Percentiles rank a stretch among this genome's conserved stretches.
phyloP scores from a whole-genome alignment of 495 filamentous ascomycete species.

The Xylaria curta region DNA sequence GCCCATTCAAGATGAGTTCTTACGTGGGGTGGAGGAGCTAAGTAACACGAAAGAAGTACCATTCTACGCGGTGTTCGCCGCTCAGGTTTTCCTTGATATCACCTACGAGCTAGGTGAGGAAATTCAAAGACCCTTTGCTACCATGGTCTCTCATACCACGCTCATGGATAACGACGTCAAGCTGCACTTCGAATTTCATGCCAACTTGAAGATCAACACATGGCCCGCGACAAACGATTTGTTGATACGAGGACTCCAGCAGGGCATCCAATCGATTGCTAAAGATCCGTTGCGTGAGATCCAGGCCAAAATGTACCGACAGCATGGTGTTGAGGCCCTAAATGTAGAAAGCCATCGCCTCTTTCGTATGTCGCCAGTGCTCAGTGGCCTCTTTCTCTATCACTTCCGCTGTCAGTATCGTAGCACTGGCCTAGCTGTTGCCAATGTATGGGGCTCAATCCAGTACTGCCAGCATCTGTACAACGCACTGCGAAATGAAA shows the following conservation, averaged over 20 bases:
- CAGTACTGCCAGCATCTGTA: conserved; percentile 45
- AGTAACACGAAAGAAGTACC: conserved; percentile 33
- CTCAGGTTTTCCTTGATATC: conserved; percentile 51
- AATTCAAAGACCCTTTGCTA: conserved; percentile 24
- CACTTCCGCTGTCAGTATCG: conserved; percentile 34
- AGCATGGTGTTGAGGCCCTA: neutral
- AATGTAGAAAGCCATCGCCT: conserved; percentile 35
- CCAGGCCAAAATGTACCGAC: conserved; percentile 9
- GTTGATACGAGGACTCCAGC: conserved; percentile 29
- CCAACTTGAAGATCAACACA: conserved; percentile 37
- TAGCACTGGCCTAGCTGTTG: conserved; percentile 38
- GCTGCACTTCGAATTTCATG: conserved; percentile 44
- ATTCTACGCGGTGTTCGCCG: conserved; percentile 46
- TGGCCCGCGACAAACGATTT: conserved; percentile 44
- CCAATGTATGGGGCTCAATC: conserved; percentile 47
- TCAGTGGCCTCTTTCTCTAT: conserved; percentile 44
- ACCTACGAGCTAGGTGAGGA: conserved; percentile 39
- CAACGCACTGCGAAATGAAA: conserved; percentile 42
- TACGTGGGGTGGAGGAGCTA: conserved; percentile 42
- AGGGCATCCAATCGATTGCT: conserved; percentile 30
- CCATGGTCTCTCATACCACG: conserved; percentile 28
- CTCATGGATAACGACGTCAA: conserved; percentile 37
- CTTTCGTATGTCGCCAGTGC: conserved; percentile 40
- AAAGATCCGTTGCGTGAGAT: conserved; percentile 28
- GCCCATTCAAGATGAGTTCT: conserved; percentile 47